These are phyloP conservation scores for Aspergillus carbonarius DNA, from an alignment of 2,329 filamentous ascomycete species.

Conservation along the genomic window DNA sequence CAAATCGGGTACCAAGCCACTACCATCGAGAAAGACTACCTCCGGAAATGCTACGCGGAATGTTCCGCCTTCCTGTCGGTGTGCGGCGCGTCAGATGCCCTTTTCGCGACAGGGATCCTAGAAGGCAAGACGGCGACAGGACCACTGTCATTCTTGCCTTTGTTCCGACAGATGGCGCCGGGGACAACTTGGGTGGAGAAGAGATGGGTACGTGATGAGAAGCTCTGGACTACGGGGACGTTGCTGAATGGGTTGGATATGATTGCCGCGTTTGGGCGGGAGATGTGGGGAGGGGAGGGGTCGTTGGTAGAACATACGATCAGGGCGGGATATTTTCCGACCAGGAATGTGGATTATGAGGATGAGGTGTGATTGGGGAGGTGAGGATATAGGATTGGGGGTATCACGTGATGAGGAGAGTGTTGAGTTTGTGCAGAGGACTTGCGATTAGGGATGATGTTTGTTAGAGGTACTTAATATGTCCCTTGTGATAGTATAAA, in stretches of 20 bases:
- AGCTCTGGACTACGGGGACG: constrained; percentile 5
- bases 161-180: background rate
- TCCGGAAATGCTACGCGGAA: background rate
- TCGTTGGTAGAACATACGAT: background rate
- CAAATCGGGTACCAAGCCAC: background rate
- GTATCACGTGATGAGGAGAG: background rate
- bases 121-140: background rate
- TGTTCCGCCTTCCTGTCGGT: background rate
- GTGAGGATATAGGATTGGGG: background rate
- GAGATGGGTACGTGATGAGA: constrained; percentile 1
- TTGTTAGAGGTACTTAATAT: too few species aligned
- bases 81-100: background rate
- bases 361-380: background rate
- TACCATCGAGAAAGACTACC: background rate
- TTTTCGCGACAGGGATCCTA: background rate
- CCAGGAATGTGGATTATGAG: background rate
- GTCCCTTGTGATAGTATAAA: too few species aligned
- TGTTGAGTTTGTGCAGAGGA: too few species aligned
- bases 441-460: too few species aligned
- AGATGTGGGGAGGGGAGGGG: background rate
- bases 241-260: constrained; percentile 6
- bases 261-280: constrained; percentile 2
- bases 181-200: constrained; percentile 1
- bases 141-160: background rate
- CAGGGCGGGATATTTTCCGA: background rate